Evolutionary conservation across 192 early-diverging fungal genomes (phyloP).

Genomic region (Phycomyces blakesleeanus): DNA sequence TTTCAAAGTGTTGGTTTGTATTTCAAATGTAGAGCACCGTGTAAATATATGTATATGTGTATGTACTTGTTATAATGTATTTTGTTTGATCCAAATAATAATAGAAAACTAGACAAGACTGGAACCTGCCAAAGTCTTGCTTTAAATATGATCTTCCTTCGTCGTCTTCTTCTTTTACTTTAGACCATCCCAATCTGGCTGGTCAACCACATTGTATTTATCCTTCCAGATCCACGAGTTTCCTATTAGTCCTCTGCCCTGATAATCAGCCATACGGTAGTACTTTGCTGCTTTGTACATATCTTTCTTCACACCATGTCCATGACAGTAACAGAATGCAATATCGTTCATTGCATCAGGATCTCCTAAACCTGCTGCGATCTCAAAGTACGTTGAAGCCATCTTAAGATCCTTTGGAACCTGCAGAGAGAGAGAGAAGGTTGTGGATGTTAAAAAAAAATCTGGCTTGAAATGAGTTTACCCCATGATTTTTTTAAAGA

Average conservation of each 20-base stretch:
- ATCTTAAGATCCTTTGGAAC: constrained; percentile 61
- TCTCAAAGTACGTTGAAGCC: constrained; percentile 78
- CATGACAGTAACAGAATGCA: constrained; percentile 70
- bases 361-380: constrained; percentile 76
- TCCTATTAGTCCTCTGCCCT: constrained; percentile 66
- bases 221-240: constrained; percentile 82
- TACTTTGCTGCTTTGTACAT: constrained; percentile 69
- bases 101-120: no score
- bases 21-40: no score
- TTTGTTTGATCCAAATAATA: no score
- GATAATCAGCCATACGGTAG: constrained; percentile 65
- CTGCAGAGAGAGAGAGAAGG: no score
- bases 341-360: constrained; percentile 74
- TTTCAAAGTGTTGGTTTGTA: no score
- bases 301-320: constrained; percentile 74
- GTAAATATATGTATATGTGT: no score
- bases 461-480: no score
- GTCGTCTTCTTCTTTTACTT: no score
- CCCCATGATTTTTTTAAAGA: background rate
- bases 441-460: no score
- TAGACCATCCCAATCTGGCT: constrained; percentile 6
- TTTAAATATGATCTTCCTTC: no score
- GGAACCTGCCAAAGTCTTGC: no score
- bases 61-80: no score
- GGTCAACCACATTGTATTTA: constrained; percentile 56